phyloP scores from a whole-genome alignment of 495 filamentous ascomycete genomes.

The Penicillium simplicissimum region DNA sequence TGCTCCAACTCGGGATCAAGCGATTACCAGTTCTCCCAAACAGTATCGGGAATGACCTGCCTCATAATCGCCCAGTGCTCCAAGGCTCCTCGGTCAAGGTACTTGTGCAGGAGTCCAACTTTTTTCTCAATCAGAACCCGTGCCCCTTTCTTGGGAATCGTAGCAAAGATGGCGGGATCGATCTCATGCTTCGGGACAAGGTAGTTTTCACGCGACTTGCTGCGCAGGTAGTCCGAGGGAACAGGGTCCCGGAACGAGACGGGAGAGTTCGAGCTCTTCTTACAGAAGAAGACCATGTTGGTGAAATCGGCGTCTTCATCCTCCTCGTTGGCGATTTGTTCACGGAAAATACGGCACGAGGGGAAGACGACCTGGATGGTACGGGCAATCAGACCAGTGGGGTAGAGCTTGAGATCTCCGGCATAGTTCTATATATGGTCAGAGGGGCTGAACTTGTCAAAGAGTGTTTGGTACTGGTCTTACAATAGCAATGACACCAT shows the following conservation, averaged over 20 bases:
- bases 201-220: slow-evolving; percentile 64
- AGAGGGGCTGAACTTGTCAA: not conserved
- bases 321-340: slow-evolving; percentile 55
- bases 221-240: slow-evolving; percentile 68
- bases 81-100: slow-evolving; percentile 71
- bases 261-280: slow-evolving; percentile 38
- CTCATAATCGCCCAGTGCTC: slow-evolving; percentile 94
- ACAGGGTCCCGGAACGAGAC: slow-evolving; percentile 70
- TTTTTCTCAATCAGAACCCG: slow-evolving; percentile 29
- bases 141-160: slow-evolving; percentile 35
- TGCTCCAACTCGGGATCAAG: not conserved
- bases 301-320: slow-evolving; percentile 66
- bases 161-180: slow-evolving; percentile 49
- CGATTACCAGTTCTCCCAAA: slow-evolving; percentile 88
- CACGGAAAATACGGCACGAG: slow-evolving; percentile 80
- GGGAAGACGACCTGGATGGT: slow-evolving; percentile 75
- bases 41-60: slow-evolving; percentile 68
- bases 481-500: slow-evolving; percentile 90
- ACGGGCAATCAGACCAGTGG: slow-evolving; percentile 67
- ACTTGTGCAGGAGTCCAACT: slow-evolving; percentile 61
- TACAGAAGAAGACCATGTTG: slow-evolving; percentile 78
- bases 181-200: slow-evolving; percentile 77
- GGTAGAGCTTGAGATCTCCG: slow-evolving; percentile 77
- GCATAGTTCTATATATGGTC: slow-evolving; percentile 77
- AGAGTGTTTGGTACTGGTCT: slow-evolving; percentile 26